phyloP scores from a whole-genome alignment of 140 eudicot species.

The Stevia rebaudiana region DNA sequence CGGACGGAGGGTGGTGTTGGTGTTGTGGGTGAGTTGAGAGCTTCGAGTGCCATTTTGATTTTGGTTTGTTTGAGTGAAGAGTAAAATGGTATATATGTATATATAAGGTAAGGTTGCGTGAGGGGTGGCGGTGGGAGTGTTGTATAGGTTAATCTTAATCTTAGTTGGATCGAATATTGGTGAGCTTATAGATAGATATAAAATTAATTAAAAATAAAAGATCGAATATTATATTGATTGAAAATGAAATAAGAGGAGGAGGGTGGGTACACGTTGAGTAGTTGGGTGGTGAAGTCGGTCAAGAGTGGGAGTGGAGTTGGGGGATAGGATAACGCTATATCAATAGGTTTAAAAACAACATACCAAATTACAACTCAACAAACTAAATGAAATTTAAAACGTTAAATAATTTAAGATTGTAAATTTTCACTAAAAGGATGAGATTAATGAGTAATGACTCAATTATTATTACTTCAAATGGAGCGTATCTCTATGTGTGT shows the following conservation, averaged over 20 bases:
- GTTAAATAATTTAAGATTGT: too few species aligned
- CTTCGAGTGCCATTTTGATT: constrained; percentile 34
- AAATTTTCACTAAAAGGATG: too few species aligned
- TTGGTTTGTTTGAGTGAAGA: background rate
- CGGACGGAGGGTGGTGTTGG: background rate
- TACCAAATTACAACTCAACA: too few species aligned
- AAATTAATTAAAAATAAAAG: background rate
- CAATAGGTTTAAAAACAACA: background rate
- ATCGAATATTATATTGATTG: too few species aligned
- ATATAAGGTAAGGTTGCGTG: constrained; percentile 43
- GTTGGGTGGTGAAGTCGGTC: constrained; percentile 30
- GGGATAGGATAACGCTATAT: constrained; percentile 9
- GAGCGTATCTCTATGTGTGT: too few species aligned
- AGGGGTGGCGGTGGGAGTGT: constrained; percentile 55
- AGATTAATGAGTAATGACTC: too few species aligned
- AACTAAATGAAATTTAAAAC: too few species aligned
- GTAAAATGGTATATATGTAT: background rate
- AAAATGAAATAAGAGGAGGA: constrained; percentile 3
- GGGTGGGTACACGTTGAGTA: constrained; percentile 38
- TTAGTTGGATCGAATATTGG: constrained; percentile 21
- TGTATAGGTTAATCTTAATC: constrained; percentile 43
- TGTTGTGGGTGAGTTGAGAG: constrained; percentile 34
- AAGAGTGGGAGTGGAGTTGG: constrained; percentile 38
- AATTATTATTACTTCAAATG: too few species aligned
- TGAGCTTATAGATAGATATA: background rate